Base-by-base conservation (phyloP, 495 filamentous ascomycete species). In the Xylaria telfairii region DNA sequence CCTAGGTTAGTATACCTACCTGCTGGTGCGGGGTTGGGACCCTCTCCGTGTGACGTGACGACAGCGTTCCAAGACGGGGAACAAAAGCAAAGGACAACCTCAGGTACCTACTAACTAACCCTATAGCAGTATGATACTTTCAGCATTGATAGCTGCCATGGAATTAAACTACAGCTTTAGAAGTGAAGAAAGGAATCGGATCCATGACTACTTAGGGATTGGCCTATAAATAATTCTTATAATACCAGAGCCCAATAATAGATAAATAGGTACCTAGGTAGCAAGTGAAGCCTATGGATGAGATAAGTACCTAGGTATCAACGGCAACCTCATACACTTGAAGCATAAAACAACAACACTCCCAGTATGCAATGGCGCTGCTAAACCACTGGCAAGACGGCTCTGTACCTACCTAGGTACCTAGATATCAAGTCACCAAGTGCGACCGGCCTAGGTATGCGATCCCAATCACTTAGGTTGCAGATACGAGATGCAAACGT, bases 401-500 rank as follows among this genome's bases (percentile, higher is more conserved):
- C 34, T 26, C 8, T 41, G n/a, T n/a, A n/a, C n/a, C n/a, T n/a
- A n/a, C n/a, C n/a, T n/a, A n/a, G n/a, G n/a, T n/a, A n/a, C n/a
- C n/a, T n/a, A n/a, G n/a, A 21, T n/a, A 39, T 61, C 19, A 42
- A 30, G 10, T 61, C 34, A 26, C 37, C n/a, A 39, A 24, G 12
- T 37, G 19, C 5, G 21, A n/a, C n/a, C n/a, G n/a, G n/a, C n/a
- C n/a, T n/a, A 44, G 46, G 10, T 57, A 24, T 59, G 26, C 37
- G 3, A 68, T 59, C 19, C 37, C 65, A 59, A 26, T 68, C 19
- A 28, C 26, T 46, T 47, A 15, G 37, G 39, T 37, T 54, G 65
- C 65, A 59, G 4, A 68, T 47, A 68, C 65, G 65, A 68, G 65
- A 42, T 68, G 53, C 13, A 53, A 60, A 47, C 26, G 53, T 68